These are phyloP conservation scores for Penicillium janthinellum DNA, from an alignment of 2,329 filamentous ascomycete genomes.

Conservation along the genomic window DNA sequence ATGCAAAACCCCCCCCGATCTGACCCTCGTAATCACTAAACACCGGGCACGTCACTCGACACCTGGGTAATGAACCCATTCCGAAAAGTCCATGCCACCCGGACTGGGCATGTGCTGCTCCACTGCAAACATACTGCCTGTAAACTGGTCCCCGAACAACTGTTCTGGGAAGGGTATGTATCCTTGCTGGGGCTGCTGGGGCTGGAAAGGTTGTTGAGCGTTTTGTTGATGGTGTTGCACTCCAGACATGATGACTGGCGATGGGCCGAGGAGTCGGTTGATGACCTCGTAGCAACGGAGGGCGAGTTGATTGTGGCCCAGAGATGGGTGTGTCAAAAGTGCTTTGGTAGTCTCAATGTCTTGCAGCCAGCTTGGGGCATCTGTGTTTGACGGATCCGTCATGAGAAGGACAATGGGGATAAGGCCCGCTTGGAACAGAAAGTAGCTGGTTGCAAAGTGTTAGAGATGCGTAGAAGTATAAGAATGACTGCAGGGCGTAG, in stretches of 20 bases:
- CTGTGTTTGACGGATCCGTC: conserved; percentile 43
- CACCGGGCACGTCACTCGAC: conserved; percentile 18
- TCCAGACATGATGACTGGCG: conserved; percentile 21
- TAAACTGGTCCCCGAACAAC: conserved; percentile 40
- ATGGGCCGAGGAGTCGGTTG: conserved; percentile 40
- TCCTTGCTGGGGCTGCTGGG: conserved; percentile 27
- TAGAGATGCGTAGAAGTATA: too few relatives aligned
- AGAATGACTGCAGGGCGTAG: too few relatives aligned
- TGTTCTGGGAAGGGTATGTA: conserved; percentile 43
- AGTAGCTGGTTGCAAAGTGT: conserved; percentile 34
- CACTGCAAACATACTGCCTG: conserved; percentile 37
- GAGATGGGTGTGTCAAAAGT: conserved; percentile 41
- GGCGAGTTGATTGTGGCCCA: conserved; percentile 44
- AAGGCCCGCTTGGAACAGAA: conserved; percentile 49
- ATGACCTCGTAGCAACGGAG: conserved; percentile 44
- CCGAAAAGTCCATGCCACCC: conserved; percentile 42
- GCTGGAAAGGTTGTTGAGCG: conserved; percentile 16
- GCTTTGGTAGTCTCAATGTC: conserved; percentile 45
- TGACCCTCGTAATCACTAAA: not conserved
- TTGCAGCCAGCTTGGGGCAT: conserved; percentile 40
- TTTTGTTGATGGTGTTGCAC: conserved; percentile 4
- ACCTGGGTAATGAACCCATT: conserved; percentile 43
- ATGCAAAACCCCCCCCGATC: conserved; percentile 7
- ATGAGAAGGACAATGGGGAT: conserved; percentile 49
- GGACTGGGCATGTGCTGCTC: conserved; percentile 34